Evolutionary conservation across 1,284 basidiomycete genomes (phyloP), one percentile per base, ranked within the genome.

Genomic region (Rhodotorula sp.): DNA sequence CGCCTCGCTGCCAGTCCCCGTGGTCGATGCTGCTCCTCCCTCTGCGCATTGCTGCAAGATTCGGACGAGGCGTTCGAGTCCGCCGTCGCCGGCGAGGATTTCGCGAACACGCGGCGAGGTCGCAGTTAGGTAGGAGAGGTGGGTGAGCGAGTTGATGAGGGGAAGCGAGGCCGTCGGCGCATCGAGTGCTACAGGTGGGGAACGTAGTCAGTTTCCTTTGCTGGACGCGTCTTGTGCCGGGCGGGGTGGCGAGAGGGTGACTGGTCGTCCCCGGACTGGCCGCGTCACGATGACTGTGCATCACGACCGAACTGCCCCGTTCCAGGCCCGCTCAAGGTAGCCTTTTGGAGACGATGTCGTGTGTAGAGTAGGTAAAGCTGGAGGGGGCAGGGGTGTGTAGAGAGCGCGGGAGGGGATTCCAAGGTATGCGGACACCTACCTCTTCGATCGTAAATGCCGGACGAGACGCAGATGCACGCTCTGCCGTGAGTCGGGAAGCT

Each of bases 91-190:
- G 57, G 94, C 95, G 85, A 99, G 91, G 79, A 97, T 97, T 83
- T 99, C 97, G 64, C 95, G 89, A 83, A 99, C 98, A 72, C 95
- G 88, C 5, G 95, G 95, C 0, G 94, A 97, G 10, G 95, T 98
- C 3, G 94, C 95, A 12, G 95, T 97, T 77, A 99, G 90, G 83
- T 97, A 97, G 63, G 92, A 92, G 69, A 99, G 89, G 83, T 98
- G 93, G 63, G 93, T 95, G 69, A 99, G 89, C 60, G 95, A 97
- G 84, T 97, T 98, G 85, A 97, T 91, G 63, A 99, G 85, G 23
- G 95, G 94, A 61, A 99, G 84, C 6, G 93, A 87, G 3, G 77
- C 93, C 89, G 72, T 90, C 90, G 66, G 93, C 91, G 84, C 77
- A 58, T 99, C 97, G 79, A 99, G 88, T 16, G 95, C 95, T 97